These are phyloP conservation scores for Lophiotrema nucula DNA, from an alignment of 495 filamentous ascomycete species.

Conservation along the genomic window DNA sequence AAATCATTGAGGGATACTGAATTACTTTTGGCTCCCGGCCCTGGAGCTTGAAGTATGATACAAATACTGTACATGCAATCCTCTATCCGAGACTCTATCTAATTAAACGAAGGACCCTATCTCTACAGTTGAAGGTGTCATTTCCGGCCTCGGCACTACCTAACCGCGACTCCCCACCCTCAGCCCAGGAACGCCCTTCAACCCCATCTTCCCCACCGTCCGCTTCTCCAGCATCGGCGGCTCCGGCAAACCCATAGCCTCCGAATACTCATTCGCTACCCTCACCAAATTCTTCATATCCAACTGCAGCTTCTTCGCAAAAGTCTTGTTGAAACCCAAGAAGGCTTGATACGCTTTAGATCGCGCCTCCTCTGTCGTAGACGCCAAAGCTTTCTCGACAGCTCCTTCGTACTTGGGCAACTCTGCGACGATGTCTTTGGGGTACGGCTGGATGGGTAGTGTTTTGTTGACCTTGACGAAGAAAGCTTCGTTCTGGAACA, in stretches of 20 bases:
- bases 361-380: conserved; percentile 50
- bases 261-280: conserved; percentile 49
- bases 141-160: too few species aligned
- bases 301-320: conserved; percentile 46
- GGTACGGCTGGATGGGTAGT: conserved; percentile 56
- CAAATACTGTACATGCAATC: too few species aligned
- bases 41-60: too few species aligned
- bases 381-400: conserved; percentile 38
- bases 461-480: conserved; percentile 55
- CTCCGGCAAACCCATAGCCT: conserved; percentile 48
- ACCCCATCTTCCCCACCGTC: conserved; percentile 53
- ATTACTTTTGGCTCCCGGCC: too few species aligned
- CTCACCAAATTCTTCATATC: conserved; percentile 43
- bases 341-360: conserved; percentile 57
- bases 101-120: too few species aligned
- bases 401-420: conserved; percentile 36
- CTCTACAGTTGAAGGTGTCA: too few species aligned
- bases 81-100: too few species aligned
- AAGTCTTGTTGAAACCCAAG: conserved; percentile 56
- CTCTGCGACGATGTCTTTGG: conserved; percentile 44
- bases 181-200: conserved; percentile 45
- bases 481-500: conserved; percentile 59
- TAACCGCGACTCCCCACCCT: too few species aligned
- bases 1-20: too few species aligned
- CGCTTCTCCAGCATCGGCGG: conserved; percentile 47